Conservation (phyloP, 1,284 basidiomycete genomes). For the Marasmius fiardii region DNA sequence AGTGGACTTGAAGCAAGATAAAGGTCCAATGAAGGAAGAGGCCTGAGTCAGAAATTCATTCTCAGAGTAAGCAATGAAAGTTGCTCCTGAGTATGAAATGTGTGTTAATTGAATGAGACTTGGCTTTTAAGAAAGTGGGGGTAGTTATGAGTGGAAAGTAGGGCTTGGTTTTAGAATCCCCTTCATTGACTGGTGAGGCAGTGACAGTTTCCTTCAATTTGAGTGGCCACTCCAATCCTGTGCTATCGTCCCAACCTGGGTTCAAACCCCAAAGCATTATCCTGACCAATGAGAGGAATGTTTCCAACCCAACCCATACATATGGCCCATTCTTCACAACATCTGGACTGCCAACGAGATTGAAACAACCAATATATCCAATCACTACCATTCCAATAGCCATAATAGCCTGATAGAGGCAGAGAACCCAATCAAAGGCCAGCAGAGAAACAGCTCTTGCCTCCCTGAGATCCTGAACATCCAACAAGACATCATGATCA, state of each 20-base stretch:
- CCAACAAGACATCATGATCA: too few species aligned
- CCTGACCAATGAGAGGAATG: neutral
- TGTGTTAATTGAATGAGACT: too few species aligned
- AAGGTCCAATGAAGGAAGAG: neutral
- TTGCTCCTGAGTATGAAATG: neutral
- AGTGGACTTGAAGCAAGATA: neutral
- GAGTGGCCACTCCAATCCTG: neutral
- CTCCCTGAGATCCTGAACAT: neutral
- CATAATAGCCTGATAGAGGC: neutral
- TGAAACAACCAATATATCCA: constrained; percentile 8
- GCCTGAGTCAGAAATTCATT: neutral
- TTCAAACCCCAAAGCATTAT: constrained; percentile 1
- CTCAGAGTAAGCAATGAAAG: neutral
- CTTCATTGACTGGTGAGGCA: neutral
- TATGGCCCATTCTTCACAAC: neutral
- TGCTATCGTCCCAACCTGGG: neutral
- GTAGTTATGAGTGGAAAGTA: neutral
- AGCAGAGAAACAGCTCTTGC: neutral
- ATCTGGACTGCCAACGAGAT: neutral
- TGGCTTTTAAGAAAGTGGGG: too few species aligned
- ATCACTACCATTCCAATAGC: neutral
- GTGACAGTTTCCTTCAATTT: neutral
- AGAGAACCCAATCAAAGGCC: neutral
- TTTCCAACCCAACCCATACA: constrained; percentile 3
- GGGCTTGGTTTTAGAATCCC: neutral